phyloP scores from a whole-genome alignment of 169 alveolate species.

The Ophryocystis elektroscirrha region DNA sequence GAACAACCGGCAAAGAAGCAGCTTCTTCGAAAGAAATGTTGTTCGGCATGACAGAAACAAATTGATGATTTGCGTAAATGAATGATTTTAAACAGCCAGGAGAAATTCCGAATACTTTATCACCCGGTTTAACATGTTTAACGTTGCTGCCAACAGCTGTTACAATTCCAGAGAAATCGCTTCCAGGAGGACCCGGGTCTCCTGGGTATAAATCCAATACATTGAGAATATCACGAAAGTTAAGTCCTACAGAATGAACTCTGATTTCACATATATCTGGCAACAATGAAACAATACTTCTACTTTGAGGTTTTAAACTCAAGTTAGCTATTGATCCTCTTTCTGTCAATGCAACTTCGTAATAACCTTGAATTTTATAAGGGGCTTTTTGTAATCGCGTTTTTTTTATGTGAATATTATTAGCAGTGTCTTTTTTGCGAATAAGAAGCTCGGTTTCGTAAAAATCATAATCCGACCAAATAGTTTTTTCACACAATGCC shows the following conservation, averaged over 20 bases:
- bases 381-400: no score
- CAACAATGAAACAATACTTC: not conserved
- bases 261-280: not conserved
- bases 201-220: conserved; percentile 36
- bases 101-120: conserved; percentile 28
- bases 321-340: conserved; percentile 15
- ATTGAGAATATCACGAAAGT: conserved; percentile 12
- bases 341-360: no score
- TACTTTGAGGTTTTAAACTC: not conserved
- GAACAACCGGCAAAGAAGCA: conserved; percentile 32
- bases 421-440: no score
- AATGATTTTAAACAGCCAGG: conserved; percentile 30
- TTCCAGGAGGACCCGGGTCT: conserved; percentile 47
- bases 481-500: no score
- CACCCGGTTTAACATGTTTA: conserved; percentile 11
- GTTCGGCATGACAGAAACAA: conserved; percentile 17
- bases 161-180: conserved; percentile 33
- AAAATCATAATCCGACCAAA: no score
- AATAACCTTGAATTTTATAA: no score
- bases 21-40: conserved; percentile 26
- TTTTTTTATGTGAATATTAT: no score
- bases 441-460: no score
- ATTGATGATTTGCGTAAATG: conserved; percentile 13
- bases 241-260: conserved; percentile 10
- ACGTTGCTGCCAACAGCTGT: conserved; percentile 25